Conservation (phyloP, 1,284 basidiomycete species). For the Mycosarcoma mackinlayi region DNA sequence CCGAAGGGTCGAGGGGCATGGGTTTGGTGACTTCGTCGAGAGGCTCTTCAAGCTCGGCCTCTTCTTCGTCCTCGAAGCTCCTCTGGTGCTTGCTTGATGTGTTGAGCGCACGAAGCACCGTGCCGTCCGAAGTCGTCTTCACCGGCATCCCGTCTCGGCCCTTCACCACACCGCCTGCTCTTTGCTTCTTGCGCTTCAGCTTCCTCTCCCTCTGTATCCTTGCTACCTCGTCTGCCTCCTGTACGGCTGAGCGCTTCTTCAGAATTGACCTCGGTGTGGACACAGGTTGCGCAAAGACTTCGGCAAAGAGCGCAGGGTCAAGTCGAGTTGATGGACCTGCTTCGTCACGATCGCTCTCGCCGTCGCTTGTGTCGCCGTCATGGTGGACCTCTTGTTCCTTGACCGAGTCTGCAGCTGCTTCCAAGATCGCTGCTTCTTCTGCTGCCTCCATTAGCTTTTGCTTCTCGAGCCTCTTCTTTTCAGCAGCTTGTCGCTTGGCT, state of each 20-base stretch:
- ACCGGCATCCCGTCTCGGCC: conserved; percentile 58
- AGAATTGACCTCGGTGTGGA: conserved; percentile 46
- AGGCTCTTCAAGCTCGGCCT: conserved; percentile 19
- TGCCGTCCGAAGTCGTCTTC: conserved; percentile 50
- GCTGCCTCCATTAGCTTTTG: conserved; percentile 23
- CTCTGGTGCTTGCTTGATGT: conserved; percentile 24
- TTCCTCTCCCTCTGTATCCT: conserved; percentile 16
- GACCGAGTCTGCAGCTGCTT: not conserved
- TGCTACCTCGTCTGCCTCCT: conserved; percentile 30
- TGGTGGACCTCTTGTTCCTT: not conserved
- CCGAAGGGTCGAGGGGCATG: conserved; percentile 34
- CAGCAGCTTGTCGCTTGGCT: conserved; percentile 35
- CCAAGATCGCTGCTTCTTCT: not conserved
- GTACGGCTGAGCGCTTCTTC: conserved; percentile 42
- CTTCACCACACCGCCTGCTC: conserved; percentile 39
- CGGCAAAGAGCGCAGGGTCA: conserved; percentile 59
- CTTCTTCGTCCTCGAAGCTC: conserved; percentile 43
- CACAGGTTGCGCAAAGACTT: conserved; percentile 45
- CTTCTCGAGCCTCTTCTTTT: conserved; percentile 28
- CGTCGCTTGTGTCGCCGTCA: not conserved
- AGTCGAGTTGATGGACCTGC: conserved; percentile 32
- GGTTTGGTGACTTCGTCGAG: conserved; percentile 40
- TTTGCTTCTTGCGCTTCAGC: conserved; percentile 30
- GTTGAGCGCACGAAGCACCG: conserved; percentile 44
- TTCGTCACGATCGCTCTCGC: conserved; percentile 15